These are phyloP conservation scores for Cryphonectria carpinicola DNA, from an alignment of 2,329 filamentous ascomycete genomes.

Conservation along the genomic window DNA sequence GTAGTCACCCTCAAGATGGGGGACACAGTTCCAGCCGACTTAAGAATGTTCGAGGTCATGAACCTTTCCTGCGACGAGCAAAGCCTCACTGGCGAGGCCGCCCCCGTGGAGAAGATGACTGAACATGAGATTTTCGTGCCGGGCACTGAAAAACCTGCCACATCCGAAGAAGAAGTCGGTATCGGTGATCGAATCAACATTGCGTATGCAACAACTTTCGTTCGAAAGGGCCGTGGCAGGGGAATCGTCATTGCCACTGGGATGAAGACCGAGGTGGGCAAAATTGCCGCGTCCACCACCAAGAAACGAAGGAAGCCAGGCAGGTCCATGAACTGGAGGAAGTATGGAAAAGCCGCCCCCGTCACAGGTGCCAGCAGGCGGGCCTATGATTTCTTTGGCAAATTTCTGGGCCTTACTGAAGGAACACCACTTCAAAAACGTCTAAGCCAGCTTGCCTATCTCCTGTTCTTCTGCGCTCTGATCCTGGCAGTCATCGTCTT, in stretches of 20 bases:
- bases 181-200: constrained; percentile 77
- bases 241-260: constrained; percentile 75
- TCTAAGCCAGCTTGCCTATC: constrained; percentile 80
- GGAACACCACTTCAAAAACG: constrained; percentile 86
- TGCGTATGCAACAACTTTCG: constrained; percentile 73
- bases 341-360: constrained; percentile 46
- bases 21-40: constrained; percentile 74
- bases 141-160: constrained; percentile 50
- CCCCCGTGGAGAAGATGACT: constrained; percentile 69
- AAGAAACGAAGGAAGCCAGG: constrained; percentile 53
- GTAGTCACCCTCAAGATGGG: constrained; percentile 70
- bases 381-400: constrained; percentile 41
- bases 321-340: constrained; percentile 47
- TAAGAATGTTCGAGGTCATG: constrained; percentile 73
- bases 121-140: constrained; percentile 51
- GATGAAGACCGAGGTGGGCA: constrained; percentile 76
- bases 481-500: constrained; percentile 66
- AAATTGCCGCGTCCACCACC: constrained; percentile 69
- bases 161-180: constrained; percentile 56
- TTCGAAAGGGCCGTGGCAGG: constrained; percentile 72
- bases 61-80: constrained; percentile 81
- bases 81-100: constrained; percentile 75
- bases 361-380: constrained; percentile 47
- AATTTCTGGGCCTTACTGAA: constrained; percentile 62
- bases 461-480: constrained; percentile 75